Evolutionary conservation across 2,329 filamentous ascomycete genomes (phyloP).

Genomic region (Madurella mycetomatis): DNA sequence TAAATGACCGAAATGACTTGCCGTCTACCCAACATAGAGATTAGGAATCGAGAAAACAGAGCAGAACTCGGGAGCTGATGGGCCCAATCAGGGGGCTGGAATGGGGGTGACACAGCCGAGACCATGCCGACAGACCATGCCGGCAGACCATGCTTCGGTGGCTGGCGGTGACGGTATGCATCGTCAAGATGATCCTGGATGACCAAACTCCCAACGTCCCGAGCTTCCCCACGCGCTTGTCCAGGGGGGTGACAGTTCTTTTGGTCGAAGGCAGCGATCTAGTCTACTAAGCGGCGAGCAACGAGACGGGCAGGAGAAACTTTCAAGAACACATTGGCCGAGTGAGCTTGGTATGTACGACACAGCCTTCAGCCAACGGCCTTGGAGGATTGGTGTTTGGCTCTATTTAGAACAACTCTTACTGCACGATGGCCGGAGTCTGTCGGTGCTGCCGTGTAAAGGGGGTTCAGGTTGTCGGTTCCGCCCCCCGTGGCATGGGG

Average conservation of each 20-base stretch:
- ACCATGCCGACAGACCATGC: too few species aligned
- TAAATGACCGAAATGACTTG: not conserved
- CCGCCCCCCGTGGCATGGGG: too few species aligned
- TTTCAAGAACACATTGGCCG: not conserved
- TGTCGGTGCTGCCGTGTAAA: not conserved
- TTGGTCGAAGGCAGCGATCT: not conserved
- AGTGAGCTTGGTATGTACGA: not conserved
- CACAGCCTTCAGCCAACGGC: not conserved
- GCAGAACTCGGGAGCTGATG: not conserved
- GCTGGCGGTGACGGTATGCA: too few species aligned
- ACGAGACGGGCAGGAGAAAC: not conserved
- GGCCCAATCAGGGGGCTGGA: too few species aligned
- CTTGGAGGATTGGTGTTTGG: not conserved
- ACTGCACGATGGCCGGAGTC: too few species aligned
- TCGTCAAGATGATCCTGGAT: too few species aligned
- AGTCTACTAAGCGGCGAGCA: not conserved
- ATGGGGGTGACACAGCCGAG: too few species aligned
- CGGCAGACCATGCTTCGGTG: too few species aligned
- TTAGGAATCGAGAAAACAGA: not conserved
- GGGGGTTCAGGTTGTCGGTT: too few species aligned
- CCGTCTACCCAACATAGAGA: not conserved
- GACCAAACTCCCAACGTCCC: too few species aligned
- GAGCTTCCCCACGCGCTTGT: too few species aligned
- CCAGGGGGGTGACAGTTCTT: not conserved
- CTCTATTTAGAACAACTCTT: too few species aligned